Evolutionary conservation across 495 filamentous ascomycete genomes (phyloP), one percentile per base, ranked within the genome.

Genomic region (Neurospora sp.): DNA sequence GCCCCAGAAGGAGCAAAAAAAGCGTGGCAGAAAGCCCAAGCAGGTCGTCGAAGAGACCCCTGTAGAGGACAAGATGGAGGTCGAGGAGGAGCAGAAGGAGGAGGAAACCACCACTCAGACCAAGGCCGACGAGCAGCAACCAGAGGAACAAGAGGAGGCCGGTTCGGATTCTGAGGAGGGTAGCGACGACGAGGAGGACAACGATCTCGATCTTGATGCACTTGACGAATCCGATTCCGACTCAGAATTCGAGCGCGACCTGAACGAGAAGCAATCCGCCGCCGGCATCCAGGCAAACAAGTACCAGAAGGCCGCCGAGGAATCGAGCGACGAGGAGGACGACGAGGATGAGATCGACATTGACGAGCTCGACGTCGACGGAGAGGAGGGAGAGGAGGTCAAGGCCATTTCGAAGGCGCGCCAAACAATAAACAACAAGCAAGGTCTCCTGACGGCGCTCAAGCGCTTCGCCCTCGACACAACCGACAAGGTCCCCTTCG

Each of bases 371-470:
- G 89, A 90, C 38, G 86, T 97, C 40, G 89, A 90, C 41, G 91
- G 90, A 35, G 91, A 92, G 76, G 93, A 96, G 73, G 90, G 89
- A 76, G 93, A 91, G 74, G 95, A 97, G 76, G 83, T 97, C 8
- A 72, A 73, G 27, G 79, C 79, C 17, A 86, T 96, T 70, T 92
- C 94, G 20, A 90, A 96, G 81, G 93, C 96, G 78, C 93, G 95
- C 75, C 90, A 97, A 74, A 98, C 94, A 61, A 98, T 98, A 84
- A 98, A 99, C 87, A 99, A 99, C 84, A 93, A 92, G 70, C 83
- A 92, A 71, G 96, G 93, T 27, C 92, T 99, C 42, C 89, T 86
- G 71, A 83, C 90, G 73, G 87, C 92, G 39, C 86, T 94, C 71
- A 91, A 91, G 76, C 92, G 93, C 76, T 94, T 99, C 77, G 81